Evolutionary conservation across 2,329 filamentous ascomycete species (phyloP).

Genomic region (Cladophialophora immunda): DNA sequence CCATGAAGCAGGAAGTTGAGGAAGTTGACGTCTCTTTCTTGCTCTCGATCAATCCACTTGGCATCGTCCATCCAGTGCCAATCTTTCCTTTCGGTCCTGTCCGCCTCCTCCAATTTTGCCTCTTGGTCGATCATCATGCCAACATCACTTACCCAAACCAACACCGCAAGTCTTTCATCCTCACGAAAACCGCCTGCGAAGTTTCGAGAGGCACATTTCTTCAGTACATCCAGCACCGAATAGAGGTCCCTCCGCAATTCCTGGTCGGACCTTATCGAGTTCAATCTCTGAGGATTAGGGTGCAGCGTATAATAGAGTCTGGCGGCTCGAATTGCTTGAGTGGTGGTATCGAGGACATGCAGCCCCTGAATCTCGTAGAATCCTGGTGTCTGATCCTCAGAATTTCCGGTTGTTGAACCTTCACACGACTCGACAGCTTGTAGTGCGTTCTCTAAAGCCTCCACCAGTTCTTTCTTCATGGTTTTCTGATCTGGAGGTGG

Average conservation of each 20-base stretch:
- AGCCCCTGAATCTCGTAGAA: slow-evolving; percentile 91
- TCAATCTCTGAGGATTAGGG: slow-evolving; percentile 83
- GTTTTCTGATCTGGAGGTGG: slow-evolving; percentile 84
- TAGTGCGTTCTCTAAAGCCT: slow-evolving; percentile 73
- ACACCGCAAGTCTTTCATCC: slow-evolving; percentile 79
- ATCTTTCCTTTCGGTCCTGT: slow-evolving; percentile 73
- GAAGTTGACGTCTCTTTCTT: slow-evolving; percentile 83
- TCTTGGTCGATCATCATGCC: slow-evolving; percentile 79
- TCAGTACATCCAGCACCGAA: slow-evolving; percentile 86
- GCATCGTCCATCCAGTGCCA: slow-evolving; percentile 77
- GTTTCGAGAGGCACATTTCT: slow-evolving; percentile 86
- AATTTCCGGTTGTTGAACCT: slow-evolving; percentile 47
- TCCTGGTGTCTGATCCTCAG: slow-evolving; percentile 62
- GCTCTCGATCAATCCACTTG: slow-evolving; percentile 75
- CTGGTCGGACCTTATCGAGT: slow-evolving; percentile 86
- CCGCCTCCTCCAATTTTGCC: slow-evolving; percentile 76
- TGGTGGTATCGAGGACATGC: slow-evolving; percentile 90
- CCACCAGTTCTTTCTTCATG: slow-evolving; percentile 74
- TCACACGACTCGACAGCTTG: slow-evolving; percentile 65
- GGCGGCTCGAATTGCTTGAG: slow-evolving; percentile 91
- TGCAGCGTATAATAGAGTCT: slow-evolving; percentile 97
- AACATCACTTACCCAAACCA: slow-evolving; percentile 81
- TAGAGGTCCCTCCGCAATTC: slow-evolving; percentile 84
- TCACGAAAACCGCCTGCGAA: slow-evolving; percentile 83
- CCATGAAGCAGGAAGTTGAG: slow-evolving; percentile 70